Percentiles rank a stretch among this genome's conserved stretches.
Conservation (phyloP, 2,329 filamentous ascomycete species). For the Fusarium liriodendri region DNA sequence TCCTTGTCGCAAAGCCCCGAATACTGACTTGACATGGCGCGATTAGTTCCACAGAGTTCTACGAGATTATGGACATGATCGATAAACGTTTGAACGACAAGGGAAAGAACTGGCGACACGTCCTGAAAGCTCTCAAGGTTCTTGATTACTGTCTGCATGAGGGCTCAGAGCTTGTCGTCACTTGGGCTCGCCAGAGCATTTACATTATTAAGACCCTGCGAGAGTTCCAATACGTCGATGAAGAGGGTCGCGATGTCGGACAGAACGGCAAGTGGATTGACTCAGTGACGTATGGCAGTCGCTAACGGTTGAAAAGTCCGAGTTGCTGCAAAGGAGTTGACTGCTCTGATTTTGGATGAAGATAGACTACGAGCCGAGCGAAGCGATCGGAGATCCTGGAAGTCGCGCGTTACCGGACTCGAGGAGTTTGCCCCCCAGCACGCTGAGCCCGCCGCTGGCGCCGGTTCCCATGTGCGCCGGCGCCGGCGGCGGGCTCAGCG, state of each 20-base stretch:
- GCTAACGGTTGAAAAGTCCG: slow-evolving; percentile 71
- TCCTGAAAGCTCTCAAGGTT: slow-evolving; percentile 96
- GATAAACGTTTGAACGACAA: slow-evolving; percentile 99
- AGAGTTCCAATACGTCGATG: slow-evolving; percentile 96
- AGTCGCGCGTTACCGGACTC: slow-evolving; percentile 92
- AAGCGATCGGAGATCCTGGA: slow-evolving; percentile 93
- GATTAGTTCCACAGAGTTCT: slow-evolving; percentile 90
- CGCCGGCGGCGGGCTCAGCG: slow-evolving; percentile 44
- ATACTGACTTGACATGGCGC: slow-evolving; percentile 32
- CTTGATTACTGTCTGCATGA: slow-evolving; percentile 98
- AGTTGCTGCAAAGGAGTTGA: slow-evolving; percentile 95
- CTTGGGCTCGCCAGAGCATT: slow-evolving; percentile 97
- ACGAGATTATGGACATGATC: slow-evolving; percentile 99
- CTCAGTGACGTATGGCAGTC: slow-evolving; percentile 6
- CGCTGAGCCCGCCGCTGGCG: slow-evolving; percentile 53
- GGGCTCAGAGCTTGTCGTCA: slow-evolving; percentile 94
- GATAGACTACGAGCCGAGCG: slow-evolving; percentile 91
- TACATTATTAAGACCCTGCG: slow-evolving; percentile 99
- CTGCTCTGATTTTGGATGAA: slow-evolving; percentile 90
- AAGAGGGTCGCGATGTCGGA: slow-evolving; percentile 94
- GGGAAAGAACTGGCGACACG: slow-evolving; percentile 99
- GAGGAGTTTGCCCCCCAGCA: slow-evolving; percentile 77
- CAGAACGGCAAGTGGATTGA: slow-evolving; percentile 80
- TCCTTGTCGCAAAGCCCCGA: background rate
- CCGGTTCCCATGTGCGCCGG: slow-evolving; percentile 30